These are phyloP conservation scores for Carex kokanica DNA, from an alignment of 176 grass and related monocot species.

Conservation along the genomic window DNA sequence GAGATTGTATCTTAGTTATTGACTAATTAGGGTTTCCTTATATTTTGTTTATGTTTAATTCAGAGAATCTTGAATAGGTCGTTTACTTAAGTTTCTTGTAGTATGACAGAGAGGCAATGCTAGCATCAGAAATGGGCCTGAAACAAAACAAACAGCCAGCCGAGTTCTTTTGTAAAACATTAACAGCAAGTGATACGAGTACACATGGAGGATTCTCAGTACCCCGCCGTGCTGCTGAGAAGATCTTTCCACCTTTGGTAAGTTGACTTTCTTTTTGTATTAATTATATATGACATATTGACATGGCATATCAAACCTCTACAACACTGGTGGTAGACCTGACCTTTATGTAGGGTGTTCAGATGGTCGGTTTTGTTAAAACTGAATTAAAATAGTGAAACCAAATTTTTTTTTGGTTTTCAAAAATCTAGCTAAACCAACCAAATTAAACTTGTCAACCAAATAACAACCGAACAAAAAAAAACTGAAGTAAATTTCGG, in stretches of 20 bases:
- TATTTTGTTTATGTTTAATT: background rate
- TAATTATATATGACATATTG: constrained; percentile 10
- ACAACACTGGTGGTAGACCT: background rate
- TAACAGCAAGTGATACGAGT: constrained; percentile 93
- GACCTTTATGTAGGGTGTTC: background rate
- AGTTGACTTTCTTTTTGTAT: constrained; percentile 28
- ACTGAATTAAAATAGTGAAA: no score
- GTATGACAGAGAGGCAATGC: constrained; percentile 96
- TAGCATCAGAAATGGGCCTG: constrained; percentile 88
- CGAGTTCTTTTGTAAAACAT: constrained; percentile 95
- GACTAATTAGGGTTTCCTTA: background rate
- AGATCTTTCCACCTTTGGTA: constrained; percentile 99
- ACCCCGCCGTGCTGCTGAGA: constrained; percentile 88
- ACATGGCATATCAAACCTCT: constrained; percentile 23
- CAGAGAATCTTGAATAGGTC: constrained; percentile 24
- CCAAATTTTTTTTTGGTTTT: no score
- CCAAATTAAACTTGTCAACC: no score
- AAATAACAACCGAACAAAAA: no score
- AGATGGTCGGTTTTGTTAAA: no score
- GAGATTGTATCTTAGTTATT: background rate
- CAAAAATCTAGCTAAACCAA: no score
- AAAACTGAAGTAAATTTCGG: no score
- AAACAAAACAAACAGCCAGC: constrained; percentile 96
- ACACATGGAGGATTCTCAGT: constrained; percentile 98
- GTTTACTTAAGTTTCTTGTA: constrained; percentile 26